Conservation (phyloP, 176 grass and related monocot genomes). For the Coix lacrymajobi region DNA sequence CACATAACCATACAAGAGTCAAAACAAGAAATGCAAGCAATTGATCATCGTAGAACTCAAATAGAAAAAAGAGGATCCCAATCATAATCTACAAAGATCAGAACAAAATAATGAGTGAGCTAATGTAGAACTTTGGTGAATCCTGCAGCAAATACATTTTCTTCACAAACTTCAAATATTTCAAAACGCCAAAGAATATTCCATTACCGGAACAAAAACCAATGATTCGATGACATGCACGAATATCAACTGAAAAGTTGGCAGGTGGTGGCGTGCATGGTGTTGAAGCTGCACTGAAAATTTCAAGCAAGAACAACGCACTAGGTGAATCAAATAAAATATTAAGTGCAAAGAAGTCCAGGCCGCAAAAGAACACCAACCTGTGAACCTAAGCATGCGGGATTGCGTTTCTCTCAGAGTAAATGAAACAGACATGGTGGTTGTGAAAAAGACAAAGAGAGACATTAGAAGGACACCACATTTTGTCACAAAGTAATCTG, state of each 20-base stretch:
- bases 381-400: conserved; percentile 98
- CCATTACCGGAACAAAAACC: conserved; percentile 96
- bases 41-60: conserved; percentile 98
- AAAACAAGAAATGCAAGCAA: conserved; percentile 91
- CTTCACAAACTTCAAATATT: not conserved
- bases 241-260: conserved; percentile 98
- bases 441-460: conserved; percentile 99
- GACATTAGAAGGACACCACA: conserved; percentile 98
- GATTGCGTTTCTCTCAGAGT: conserved; percentile 97
- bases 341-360: conserved; percentile 16
- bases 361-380: conserved; percentile 39
- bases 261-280: conserved; percentile 89
- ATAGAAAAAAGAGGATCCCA: conserved; percentile 96
- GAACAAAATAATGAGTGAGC: conserved; percentile 30
- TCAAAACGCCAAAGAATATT: conserved; percentile 13
- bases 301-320: conserved; percentile 25
- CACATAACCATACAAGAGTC: conserved; percentile 98
- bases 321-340: not conserved
- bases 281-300: conserved; percentile 99
- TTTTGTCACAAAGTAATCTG: conserved; percentile 99
- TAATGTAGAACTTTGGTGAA: not conserved
- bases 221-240: conserved; percentile 98
- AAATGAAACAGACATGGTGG: conserved; percentile 99
- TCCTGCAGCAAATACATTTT: conserved; percentile 3
- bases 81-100: conserved; percentile 90